phyloP scores from a whole-genome alignment of 1,139 yeast species.

The Blastobotrys petasosporus region DNA sequence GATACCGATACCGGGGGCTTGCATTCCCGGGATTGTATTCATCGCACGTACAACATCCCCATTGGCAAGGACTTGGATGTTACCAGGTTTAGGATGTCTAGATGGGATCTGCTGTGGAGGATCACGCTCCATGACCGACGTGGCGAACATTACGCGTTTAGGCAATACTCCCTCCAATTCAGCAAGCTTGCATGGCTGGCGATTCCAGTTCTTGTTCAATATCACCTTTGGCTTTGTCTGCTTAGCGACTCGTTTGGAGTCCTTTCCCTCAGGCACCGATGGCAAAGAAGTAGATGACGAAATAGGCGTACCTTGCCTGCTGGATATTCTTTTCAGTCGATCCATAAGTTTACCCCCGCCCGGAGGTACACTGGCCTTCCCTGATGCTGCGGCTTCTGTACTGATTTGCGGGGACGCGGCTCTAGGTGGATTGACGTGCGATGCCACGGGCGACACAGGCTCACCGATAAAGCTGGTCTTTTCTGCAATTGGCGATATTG shows the following conservation, averaged over 20 bases:
- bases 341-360: conserved; percentile 20
- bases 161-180: conserved; percentile 34
- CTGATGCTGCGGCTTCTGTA: conserved; percentile 14
- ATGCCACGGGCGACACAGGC: not conserved
- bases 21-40: no score
- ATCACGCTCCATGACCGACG: conserved; percentile 61
- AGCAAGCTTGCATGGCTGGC: conserved; percentile 36
- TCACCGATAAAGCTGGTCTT: not conserved
- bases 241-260: not conserved
- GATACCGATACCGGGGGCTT: conserved; percentile 15
- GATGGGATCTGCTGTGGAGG: conserved; percentile 97
- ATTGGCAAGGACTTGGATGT: conserved; percentile 49
- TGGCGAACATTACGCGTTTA: conserved; percentile 59
- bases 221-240: conserved; percentile 31
- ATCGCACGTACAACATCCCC: conserved; percentile 28
- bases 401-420: conserved; percentile 18
- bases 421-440: conserved; percentile 13
- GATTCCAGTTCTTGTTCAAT: conserved; percentile 44
- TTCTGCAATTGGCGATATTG: no score
- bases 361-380: conserved; percentile 6
- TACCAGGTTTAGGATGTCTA: conserved; percentile 72
- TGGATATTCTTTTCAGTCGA: conserved; percentile 21
- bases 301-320: conserved; percentile 3
- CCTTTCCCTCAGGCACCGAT: not conserved
- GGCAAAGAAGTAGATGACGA: conserved; percentile 1